Conservation (phyloP, 805 yeast genomes). For the Sugiyamaella lignohabitans region DNA sequence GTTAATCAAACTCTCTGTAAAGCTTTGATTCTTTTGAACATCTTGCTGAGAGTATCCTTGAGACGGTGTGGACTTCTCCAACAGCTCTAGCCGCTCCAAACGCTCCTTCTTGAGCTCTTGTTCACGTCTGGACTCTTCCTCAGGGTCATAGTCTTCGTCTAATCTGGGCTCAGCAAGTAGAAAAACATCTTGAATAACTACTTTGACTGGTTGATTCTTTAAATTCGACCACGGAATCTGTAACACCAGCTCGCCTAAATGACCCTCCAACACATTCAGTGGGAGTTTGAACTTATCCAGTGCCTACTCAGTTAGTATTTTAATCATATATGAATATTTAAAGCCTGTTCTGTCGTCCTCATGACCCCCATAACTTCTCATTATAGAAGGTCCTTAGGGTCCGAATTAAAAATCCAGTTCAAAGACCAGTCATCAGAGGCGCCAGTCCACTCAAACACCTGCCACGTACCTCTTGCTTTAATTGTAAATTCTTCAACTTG, state of each 20-base stretch:
- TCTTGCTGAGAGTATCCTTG: conserved; percentile 27
- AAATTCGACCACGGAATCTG: conserved; percentile 97
- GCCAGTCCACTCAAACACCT: neutral
- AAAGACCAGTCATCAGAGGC: too few relatives aligned
- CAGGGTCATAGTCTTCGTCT: conserved; percentile 52
- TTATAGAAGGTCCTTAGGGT: too few relatives aligned
- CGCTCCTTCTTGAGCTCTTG: conserved; percentile 60
- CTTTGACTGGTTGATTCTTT: conserved; percentile 86
- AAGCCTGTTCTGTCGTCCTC: too few relatives aligned
- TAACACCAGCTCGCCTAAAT: conserved; percentile 77
- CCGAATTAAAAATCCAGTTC: too few relatives aligned
- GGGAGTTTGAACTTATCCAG: conserved; percentile 83
- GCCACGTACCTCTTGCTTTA: conserved; percentile 59
- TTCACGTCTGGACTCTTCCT: conserved; percentile 53
- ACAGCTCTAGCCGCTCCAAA: conserved; percentile 55
- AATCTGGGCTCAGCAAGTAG: conserved; percentile 72
- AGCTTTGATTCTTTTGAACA: conserved; percentile 59
- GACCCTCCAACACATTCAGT: conserved; percentile 80
- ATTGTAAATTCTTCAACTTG: conserved; percentile 63
- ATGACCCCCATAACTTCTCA: too few relatives aligned
- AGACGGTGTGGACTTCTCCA: conserved; percentile 40
- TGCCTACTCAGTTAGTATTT: conserved; percentile 36
- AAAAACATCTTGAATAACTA: conserved; percentile 79
- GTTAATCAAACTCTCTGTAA: conserved; percentile 78
- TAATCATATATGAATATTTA: neutral